phyloP scores from a whole-genome alignment of 2,329 filamentous ascomycete species.

The Botrytis byssoidea region DNA sequence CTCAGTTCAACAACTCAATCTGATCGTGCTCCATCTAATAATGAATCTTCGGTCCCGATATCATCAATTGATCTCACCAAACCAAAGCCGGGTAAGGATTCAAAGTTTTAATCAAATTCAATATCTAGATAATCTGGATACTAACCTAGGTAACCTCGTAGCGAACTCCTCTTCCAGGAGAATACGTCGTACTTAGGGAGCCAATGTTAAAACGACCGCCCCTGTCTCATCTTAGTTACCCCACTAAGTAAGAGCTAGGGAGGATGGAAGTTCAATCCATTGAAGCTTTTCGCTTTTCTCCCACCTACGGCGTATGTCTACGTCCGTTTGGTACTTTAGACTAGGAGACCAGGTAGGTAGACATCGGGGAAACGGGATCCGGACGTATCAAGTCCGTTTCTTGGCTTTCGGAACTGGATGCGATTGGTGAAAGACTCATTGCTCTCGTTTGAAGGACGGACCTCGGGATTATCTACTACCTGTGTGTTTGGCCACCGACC shows the following conservation, averaged over 20 bases:
- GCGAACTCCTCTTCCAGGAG: conserved; percentile 8
- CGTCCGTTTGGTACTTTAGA: neutral
- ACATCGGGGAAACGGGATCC: neutral
- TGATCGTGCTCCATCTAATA: neutral
- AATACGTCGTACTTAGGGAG: neutral
- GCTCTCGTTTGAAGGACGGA: neutral
- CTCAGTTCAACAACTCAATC: neutral
- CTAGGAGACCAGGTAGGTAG: neutral
- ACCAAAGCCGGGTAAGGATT: neutral
- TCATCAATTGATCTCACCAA: neutral
- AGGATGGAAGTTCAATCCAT: neutral
- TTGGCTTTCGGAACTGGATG: neutral
- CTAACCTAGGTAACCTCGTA: neutral
- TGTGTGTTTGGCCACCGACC: neutral
- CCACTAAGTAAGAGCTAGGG: neutral
- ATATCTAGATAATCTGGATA: neutral
- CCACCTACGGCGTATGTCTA: neutral
- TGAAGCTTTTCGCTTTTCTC: neutral
- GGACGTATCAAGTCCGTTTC: neutral
- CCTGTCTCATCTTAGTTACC: conserved; percentile 2
- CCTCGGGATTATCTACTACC: no score
- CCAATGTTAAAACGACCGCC: neutral
- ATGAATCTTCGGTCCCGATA: neutral
- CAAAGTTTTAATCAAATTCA: neutral
- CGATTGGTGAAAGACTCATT: neutral